Evolutionary conservation across 352 stramenopile species (phyloP).

Genomic region (Globisporangium iwayamae): DNA sequence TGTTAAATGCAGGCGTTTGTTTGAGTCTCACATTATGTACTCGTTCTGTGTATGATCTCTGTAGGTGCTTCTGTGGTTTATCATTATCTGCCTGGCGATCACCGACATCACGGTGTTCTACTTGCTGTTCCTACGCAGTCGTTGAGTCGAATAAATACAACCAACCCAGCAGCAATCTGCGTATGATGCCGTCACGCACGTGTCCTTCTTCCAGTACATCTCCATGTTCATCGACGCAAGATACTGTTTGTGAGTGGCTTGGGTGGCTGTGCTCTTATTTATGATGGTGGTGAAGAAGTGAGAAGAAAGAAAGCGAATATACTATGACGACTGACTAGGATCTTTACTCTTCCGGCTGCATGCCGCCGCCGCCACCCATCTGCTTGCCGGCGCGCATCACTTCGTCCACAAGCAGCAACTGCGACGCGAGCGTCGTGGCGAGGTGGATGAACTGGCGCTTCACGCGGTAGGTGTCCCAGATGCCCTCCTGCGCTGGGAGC

Average conservation of each 20-base stretch:
- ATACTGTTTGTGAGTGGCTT: background rate
- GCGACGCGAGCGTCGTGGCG: constrained; percentile 96
- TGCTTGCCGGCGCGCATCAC: constrained; percentile 99
- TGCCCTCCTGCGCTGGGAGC: constrained; percentile 93
- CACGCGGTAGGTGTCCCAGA: constrained; percentile 99
- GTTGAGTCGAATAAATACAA: constrained; percentile 2
- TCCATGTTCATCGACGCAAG: background rate
- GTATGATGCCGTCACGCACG: background rate
- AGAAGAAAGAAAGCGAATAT: constrained; percentile 5
- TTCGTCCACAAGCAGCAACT: constrained; percentile 98
- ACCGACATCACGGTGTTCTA: constrained; percentile 81
- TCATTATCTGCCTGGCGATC: constrained; percentile 61
- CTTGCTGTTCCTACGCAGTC: constrained; percentile 71
- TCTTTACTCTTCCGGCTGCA: constrained; percentile 57
- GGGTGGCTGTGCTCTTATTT: constrained; percentile 8
- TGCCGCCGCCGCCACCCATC: constrained; percentile 84
- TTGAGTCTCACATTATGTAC: constrained; percentile 3
- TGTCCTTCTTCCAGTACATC: background rate
- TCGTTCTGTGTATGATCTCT: background rate
- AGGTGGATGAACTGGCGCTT: constrained; percentile 99
- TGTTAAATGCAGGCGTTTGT: background rate
- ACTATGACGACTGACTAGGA: constrained; percentile 7
- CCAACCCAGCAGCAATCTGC: background rate
- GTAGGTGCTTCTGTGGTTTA: constrained; percentile 50
- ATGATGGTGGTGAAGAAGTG: constrained; percentile 11